Percentiles rank a stretch among this genome's conserved stretches.
Evolutionary conservation across 345 rosid genomes (phyloP).

Genomic region (Euphorbia lathyris): DNA sequence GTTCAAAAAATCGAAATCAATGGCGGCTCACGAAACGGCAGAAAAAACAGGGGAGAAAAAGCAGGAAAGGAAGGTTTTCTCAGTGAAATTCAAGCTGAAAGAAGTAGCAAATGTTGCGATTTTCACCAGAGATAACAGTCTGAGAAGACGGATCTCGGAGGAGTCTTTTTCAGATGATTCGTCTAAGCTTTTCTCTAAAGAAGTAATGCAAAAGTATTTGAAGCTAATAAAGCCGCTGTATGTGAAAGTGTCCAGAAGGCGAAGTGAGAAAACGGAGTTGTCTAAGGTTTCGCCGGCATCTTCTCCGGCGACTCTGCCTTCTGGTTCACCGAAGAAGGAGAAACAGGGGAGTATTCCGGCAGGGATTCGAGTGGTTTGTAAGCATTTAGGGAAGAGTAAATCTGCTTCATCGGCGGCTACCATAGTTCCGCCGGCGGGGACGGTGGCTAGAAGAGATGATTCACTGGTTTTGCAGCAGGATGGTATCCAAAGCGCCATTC

Average conservation of each 20-base stretch:
- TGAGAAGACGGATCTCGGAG: constrained; percentile 23
- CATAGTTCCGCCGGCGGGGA: neutral
- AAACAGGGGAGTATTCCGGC: constrained; percentile 19
- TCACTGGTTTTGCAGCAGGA: constrained; percentile 26
- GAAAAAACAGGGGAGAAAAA: constrained; percentile 18
- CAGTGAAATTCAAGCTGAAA: constrained; percentile 43
- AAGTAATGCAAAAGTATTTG: constrained; percentile 25
- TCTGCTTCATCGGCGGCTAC: neutral
- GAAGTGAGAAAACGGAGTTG: constrained; percentile 25
- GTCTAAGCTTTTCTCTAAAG: constrained; percentile 21
- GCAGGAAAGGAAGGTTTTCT: constrained; percentile 31
- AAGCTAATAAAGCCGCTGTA: constrained; percentile 27
- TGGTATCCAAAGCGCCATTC: constrained; percentile 32
- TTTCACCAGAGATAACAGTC: constrained; percentile 35
- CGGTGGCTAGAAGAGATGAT: constrained; percentile 20
- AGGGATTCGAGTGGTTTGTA: constrained; percentile 28
- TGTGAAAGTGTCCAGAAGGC: constrained; percentile 37
- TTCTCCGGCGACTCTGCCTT: constrained; percentile 33
- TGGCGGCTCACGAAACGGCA: constrained; percentile 24
- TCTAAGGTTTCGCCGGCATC: constrained; percentile 23
- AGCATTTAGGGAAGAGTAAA: constrained; percentile 36
- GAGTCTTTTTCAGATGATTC: constrained; percentile 18
- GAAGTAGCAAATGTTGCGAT: constrained; percentile 28
- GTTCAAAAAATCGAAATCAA: constrained; percentile 52
- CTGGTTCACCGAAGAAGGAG: constrained; percentile 25